Base-by-base conservation (phyloP, 352 stramenopile species). In the Blastocystis sp. region DNA sequence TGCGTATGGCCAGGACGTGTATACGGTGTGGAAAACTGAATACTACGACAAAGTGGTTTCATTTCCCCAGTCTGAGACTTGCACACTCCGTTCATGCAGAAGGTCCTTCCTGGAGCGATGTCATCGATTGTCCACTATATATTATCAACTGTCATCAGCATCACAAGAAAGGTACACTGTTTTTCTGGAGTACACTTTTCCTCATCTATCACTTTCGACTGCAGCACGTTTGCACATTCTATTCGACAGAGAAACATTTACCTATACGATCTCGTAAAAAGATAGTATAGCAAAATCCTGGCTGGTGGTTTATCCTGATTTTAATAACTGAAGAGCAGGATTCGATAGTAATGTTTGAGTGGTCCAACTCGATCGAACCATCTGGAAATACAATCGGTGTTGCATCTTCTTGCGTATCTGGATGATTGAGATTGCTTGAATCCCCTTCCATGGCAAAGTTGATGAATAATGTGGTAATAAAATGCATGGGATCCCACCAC, bases 321-420 rank as follows among this genome's bases (percentile, higher is more conserved):
- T 20, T 23, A 18, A 84, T 7, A 37, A 50, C 29, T 26, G 73
- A 39, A 37, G 73, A 69, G 8, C 73, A 84, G 23, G n/a, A 47
- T 0, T 50, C 43, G 9, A 84, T 50, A 11, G 73, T 84, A 23
- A 84, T 84, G 15, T 23, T n/a, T 15, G 73, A 53, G 29, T 84
- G 73, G 62, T 84, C 73, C 0, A 84, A 53, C 39, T 37, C 56
- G 29, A 84, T 84, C 9, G 73, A 84, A 53, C 73, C 73, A 68
- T 84, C 73, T 15, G 73, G 73, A 45, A 84, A 84, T 9, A 84
- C 50, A n/a, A 84, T 34, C 1, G 73, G 73, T 34, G 68, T 84
- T 13, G 15, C 47, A 13, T 68, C 73, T 37, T 66, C 53, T 18
- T 43, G 50, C 50, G 50, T n/a, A n/a, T n/a, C 20, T 13, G 50